Evolutionary conservation across 2,329 filamentous ascomycete species (phyloP).

Genomic region (Metarhizium album): DNA sequence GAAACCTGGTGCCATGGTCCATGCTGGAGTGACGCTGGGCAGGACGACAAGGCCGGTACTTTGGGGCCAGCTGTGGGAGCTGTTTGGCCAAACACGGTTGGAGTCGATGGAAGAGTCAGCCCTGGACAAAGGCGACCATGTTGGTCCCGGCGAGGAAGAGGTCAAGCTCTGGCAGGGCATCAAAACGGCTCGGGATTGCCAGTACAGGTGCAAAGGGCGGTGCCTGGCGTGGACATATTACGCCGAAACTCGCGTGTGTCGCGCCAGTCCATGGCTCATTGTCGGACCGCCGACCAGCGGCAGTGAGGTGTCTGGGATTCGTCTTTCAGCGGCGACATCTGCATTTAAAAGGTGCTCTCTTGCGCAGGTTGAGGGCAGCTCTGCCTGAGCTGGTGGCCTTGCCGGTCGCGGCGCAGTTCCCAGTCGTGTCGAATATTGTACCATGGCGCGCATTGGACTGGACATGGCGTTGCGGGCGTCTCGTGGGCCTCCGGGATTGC

Average conservation of each 20-base stretch:
- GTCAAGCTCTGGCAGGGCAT: conserved; percentile 27
- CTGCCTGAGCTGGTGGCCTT: background rate
- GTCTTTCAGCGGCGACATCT: conserved; percentile 18
- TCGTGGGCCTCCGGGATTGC: background rate
- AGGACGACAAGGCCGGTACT: conserved; percentile 28
- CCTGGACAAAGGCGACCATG: conserved; percentile 32
- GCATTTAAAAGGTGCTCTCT: conserved; percentile 10
- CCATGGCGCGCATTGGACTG: background rate
- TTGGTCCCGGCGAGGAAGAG: conserved; percentile 36
- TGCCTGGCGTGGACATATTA: conserved; percentile 45
- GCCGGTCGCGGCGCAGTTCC: background rate
- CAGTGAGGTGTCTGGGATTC: conserved; percentile 19
- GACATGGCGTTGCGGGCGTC: background rate
- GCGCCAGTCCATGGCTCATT: conserved; percentile 38
- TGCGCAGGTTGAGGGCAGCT: background rate
- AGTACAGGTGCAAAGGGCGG: conserved; percentile 28
- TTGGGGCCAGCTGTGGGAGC: conserved; percentile 39
- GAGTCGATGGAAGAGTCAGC: conserved; percentile 23
- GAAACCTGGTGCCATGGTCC: conserved; percentile 32
- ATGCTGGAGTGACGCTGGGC: conserved; percentile 31
- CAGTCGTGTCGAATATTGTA: background rate
- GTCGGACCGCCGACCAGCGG: conserved; percentile 23
- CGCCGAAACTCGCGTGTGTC: conserved; percentile 26
- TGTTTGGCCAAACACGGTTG: conserved; percentile 33
- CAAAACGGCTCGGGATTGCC: conserved; percentile 30